Evolutionary conservation across 2,329 filamentous ascomycete species (phyloP).

Genomic region (Aureobasidium sp.): DNA sequence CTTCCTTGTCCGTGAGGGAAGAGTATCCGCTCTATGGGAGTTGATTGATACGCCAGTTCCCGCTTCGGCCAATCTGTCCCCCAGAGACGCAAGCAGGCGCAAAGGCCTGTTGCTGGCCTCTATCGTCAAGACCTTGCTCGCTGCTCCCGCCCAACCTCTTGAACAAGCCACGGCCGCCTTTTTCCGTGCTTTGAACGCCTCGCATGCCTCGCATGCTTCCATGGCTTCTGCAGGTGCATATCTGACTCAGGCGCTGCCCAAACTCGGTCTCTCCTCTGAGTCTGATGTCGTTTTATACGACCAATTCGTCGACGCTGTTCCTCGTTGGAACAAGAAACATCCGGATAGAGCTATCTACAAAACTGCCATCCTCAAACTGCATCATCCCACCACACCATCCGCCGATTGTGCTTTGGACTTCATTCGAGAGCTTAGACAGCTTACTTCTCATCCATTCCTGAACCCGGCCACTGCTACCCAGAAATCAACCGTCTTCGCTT

Average conservation of each 20-base stretch:
- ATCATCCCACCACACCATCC: constrained; percentile 15
- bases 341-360: neutral
- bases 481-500: constrained; percentile 5
- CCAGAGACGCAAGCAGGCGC: constrained; percentile 6
- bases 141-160: neutral
- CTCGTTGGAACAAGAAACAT: constrained; percentile 11
- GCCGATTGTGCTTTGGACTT: constrained; percentile 15
- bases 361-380: constrained; percentile 13
- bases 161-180: neutral
- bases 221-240: neutral
- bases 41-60: constrained; percentile 21
- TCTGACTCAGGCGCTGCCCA: neutral
- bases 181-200: neutral
- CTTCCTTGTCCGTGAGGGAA: constrained; percentile 25
- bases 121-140: constrained; percentile 9
- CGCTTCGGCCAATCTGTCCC: neutral
- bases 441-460: constrained; percentile 7
- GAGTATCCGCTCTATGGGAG: constrained; percentile 26
- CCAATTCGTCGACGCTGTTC: constrained; percentile 12
- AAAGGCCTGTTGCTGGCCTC: constrained; percentile 3
- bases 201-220: neutral
- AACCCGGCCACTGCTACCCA: neutral
- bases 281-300: constrained; percentile 6
- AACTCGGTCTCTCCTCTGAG: neutral
- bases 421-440: constrained; percentile 2